These are phyloP conservation scores for Zarea fungicola DNA, from an alignment of 2,329 filamentous ascomycete species.

Conservation along the genomic window DNA sequence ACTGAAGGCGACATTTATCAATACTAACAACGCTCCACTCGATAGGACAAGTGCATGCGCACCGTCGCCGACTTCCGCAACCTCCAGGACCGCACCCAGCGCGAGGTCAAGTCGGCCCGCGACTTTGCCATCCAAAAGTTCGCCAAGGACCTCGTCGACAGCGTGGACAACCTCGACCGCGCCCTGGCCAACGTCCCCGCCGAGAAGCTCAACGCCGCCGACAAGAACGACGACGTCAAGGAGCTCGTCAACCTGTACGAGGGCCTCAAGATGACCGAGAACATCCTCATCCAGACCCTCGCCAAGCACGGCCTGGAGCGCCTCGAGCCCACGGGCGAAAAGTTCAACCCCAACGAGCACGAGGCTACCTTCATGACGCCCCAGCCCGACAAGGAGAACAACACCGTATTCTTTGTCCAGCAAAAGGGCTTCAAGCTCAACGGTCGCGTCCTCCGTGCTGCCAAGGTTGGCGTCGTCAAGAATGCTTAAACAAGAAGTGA, in stretches of 20 bases:
- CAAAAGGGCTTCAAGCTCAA: conserved; percentile 95
- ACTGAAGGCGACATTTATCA: not conserved
- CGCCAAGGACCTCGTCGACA: conserved; percentile 90
- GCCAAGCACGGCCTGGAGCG: conserved; percentile 92
- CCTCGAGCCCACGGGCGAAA: conserved; percentile 75
- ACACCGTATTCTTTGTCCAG: conserved; percentile 85
- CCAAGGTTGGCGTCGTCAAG: conserved; percentile 95
- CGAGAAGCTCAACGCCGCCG: conserved; percentile 59
- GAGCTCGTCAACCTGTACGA: conserved; percentile 79
- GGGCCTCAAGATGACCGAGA: conserved; percentile 92
- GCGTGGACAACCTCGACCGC: conserved; percentile 94
- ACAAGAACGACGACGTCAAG: conserved; percentile 51
- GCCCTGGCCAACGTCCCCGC: conserved; percentile 74
- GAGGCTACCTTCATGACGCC: conserved; percentile 95
- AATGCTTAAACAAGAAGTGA: conserved; percentile 61
- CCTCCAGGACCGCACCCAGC: conserved; percentile 88
- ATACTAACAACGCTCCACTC: not conserved
- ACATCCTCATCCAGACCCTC: conserved; percentile 78
- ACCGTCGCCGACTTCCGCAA: conserved; percentile 96
- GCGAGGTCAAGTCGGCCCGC: conserved; percentile 79
- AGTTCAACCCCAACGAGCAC: conserved; percentile 94
- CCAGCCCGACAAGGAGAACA: conserved; percentile 81
- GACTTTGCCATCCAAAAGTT: conserved; percentile 96
- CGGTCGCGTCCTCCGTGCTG: conserved; percentile 79
- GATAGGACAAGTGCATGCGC: conserved; percentile 88